Conservation (phyloP, 768 basidiomycete genomes). For the Royoungia palumana region DNA sequence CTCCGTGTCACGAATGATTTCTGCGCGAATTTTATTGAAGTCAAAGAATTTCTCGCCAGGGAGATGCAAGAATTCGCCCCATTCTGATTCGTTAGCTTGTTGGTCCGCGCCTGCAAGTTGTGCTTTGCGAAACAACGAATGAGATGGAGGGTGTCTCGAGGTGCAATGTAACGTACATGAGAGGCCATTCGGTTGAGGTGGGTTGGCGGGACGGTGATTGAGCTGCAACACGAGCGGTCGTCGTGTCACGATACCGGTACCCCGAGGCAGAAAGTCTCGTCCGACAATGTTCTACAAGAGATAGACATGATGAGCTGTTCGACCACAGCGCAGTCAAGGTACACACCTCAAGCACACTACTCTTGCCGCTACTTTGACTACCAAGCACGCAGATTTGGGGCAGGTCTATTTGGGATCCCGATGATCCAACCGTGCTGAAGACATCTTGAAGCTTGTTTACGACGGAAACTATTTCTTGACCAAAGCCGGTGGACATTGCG, state of each 20-base stretch:
- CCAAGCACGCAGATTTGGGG: constrained; percentile 91
- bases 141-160: neutral
- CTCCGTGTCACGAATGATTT: constrained; percentile 96
- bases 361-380: constrained; percentile 91
- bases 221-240: constrained; percentile 96
- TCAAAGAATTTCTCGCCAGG: constrained; percentile 98
- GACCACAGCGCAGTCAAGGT: neutral
- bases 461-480: constrained; percentile 74
- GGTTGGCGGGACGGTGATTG: constrained; percentile 72
- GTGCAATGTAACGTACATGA: constrained; percentile 35
- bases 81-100: constrained; percentile 87
- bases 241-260: constrained; percentile 97
- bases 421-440: constrained; percentile 79
- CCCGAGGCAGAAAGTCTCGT: constrained; percentile 97
- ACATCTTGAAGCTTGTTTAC: constrained; percentile 92
- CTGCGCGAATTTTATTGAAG: constrained; percentile 94
- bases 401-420: constrained; percentile 77
- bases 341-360: constrained; percentile 84
- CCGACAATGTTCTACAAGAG: constrained; percentile 86
- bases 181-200: constrained; percentile 42
- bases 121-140: constrained; percentile 11
- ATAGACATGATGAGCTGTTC: constrained; percentile 8
- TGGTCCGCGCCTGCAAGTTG: constrained; percentile 54
- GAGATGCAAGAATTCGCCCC: constrained; percentile 98
- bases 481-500: constrained; percentile 58